A percentile compares a stretch with the other conserved stretches of the same genome.
phyloP scores from a whole-genome alignment of 2,329 filamentous ascomycete genomes.

The Penicillium vulpinum region DNA sequence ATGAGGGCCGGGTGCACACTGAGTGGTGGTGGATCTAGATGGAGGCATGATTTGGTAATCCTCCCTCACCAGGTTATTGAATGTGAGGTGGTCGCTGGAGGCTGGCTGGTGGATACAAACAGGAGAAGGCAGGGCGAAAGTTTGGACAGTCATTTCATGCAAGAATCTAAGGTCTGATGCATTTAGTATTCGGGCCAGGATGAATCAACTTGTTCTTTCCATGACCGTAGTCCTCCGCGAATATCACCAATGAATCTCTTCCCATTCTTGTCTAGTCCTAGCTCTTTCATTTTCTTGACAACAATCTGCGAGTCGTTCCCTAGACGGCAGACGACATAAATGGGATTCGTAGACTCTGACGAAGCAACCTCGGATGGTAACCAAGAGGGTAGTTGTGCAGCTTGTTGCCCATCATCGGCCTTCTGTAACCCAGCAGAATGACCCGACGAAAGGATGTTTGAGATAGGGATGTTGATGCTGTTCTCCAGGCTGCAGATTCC shows the following conservation, averaged over 20 bases:
- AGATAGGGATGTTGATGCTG: conserved; percentile 63
- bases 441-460: conserved; percentile 38
- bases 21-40: conserved; percentile 50
- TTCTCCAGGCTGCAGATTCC: conserved; percentile 74
- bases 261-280: conserved; percentile 37
- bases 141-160: not conserved
- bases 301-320: conserved; percentile 52
- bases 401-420: not conserved
- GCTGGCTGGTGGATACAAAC: not conserved
- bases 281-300: conserved; percentile 43
- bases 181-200: conserved; percentile 43
- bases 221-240: conserved; percentile 45
- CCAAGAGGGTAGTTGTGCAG: conserved; percentile 26
- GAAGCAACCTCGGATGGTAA: conserved; percentile 27
- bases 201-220: conserved; percentile 44
- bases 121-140: not conserved
- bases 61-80: not conserved
- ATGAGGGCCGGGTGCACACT: conserved; percentile 49
- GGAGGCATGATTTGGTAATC: no score
- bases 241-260: conserved; percentile 43
- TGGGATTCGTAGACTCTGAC: conserved; percentile 28
- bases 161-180: not conserved
- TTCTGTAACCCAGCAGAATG: not conserved
- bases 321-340: conserved; percentile 50
- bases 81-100: no score